A percentile compares a stretch with the other conserved stretches of the same genome.
These are phyloP conservation scores for Moesziomyces sp. DNA, from an alignment of 1,284 basidiomycete species.

Conservation along the genomic window DNA sequence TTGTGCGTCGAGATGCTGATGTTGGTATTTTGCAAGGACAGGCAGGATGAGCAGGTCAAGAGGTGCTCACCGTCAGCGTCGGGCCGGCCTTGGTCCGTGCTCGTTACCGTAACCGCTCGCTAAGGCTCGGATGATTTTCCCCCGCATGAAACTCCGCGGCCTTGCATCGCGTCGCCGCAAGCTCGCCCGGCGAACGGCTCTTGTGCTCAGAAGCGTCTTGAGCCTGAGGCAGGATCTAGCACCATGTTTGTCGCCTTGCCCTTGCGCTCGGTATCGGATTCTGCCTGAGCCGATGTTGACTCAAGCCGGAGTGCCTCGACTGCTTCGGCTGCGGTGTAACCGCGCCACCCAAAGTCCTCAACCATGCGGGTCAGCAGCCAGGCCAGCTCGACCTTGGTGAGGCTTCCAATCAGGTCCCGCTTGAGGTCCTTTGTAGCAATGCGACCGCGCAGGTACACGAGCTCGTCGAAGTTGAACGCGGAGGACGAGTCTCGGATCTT, in stretches of 20 bases:
- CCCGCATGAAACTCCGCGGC: background rate
- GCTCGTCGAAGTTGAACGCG: conserved; percentile 14
- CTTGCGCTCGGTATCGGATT: conserved; percentile 19
- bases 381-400: conserved; percentile 24
- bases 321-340: conserved; percentile 9
- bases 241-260: conserved; percentile 31
- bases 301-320: conserved; percentile 20
- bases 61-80: no score
- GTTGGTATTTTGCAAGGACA: no score
- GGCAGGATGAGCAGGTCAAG: no score
- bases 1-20: no score
- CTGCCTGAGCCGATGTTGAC: conserved; percentile 14
- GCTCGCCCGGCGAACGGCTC: background rate
- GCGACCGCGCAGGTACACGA: background rate
- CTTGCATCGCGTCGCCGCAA: background rate
- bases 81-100: no score
- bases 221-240: conserved; percentile 19
- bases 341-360: conserved; percentile 27
- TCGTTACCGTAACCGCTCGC: no score
- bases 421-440: background rate
- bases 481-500: conserved; percentile 27
- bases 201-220: conserved; percentile 18
- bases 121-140: no score
- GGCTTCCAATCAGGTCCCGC: background rate
- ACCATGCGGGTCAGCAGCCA: conserved; percentile 23